A percentile compares a stretch with the other conserved stretches of the same genome.
phyloP scores from a whole-genome alignment of 441 rosid genomes.

The Erysimum pusillum region DNA sequence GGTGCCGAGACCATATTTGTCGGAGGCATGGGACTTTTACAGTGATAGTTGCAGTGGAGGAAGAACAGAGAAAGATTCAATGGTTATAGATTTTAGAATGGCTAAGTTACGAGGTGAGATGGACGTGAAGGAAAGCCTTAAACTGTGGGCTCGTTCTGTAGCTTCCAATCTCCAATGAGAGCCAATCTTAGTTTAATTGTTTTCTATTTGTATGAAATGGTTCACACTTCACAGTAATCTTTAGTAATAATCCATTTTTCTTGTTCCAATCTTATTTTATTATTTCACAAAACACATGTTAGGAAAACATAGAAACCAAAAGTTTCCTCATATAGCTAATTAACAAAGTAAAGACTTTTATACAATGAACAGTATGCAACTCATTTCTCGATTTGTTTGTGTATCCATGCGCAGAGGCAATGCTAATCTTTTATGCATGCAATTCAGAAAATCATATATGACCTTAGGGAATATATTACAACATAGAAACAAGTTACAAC shows the following conservation, averaged over 20 bases:
- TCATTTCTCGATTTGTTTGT: too few relatives aligned
- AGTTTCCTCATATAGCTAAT: neutral
- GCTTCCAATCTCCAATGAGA: constrained; percentile 76
- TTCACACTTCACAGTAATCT: neutral
- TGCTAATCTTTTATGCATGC: too few relatives aligned
- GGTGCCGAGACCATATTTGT: constrained; percentile 73
- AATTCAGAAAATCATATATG: too few relatives aligned
- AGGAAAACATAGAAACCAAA: neutral
- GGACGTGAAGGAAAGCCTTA: constrained; percentile 75
- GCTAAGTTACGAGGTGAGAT: constrained; percentile 58
- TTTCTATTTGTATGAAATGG: neutral
- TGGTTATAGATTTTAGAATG: constrained; percentile 69
- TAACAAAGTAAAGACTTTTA: too few relatives aligned
- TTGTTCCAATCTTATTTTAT: neutral
- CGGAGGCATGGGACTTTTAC: constrained; percentile 76
- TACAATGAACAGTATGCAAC: too few relatives aligned
- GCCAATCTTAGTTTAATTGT: neutral
- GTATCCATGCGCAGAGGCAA: too few relatives aligned
- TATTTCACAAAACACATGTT: neutral
- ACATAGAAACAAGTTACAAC: too few relatives aligned
- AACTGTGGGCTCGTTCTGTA: constrained; percentile 85
- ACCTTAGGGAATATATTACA: too few relatives aligned
- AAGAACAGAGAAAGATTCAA: constrained; percentile 40
- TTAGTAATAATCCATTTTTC: neutral
- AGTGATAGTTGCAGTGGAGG: constrained; percentile 31